Percentiles rank a stretch among this genome's conserved stretches.
These are phyloP conservation scores for Eimeria falciformis DNA, from an alignment of 169 alveolate genomes.

Conservation along the genomic window DNA sequence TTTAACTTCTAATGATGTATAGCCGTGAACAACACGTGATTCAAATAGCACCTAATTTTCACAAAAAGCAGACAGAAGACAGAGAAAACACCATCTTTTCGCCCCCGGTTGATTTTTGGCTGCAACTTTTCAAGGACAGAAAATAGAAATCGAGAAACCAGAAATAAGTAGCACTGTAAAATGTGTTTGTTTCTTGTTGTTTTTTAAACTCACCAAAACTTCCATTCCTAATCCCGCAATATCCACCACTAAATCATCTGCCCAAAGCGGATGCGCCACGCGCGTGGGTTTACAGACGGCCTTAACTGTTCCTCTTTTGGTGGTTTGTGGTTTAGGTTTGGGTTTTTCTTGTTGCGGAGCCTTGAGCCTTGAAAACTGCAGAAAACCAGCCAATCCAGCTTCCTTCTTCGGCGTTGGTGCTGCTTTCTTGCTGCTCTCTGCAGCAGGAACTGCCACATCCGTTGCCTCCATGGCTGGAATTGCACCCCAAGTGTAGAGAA, in stretches of 20 bases:
- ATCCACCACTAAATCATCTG: conserved; percentile 44
- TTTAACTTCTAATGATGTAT: conserved; percentile 4
- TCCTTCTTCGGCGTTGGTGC: not conserved
- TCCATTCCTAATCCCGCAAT: conserved; percentile 42
- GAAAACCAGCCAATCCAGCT: not conserved
- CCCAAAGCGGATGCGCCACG: conserved; percentile 73
- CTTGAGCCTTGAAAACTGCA: conserved; percentile 38
- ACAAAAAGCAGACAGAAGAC: not conserved
- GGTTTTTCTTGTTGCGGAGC: conserved; percentile 41
- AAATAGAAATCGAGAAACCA: no score
- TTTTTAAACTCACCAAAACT: conserved; percentile 7
- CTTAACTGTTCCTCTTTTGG: not conserved
- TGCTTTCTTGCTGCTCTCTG: conserved; percentile 9
- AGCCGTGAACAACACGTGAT: conserved; percentile 47
- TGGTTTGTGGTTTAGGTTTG: not conserved
- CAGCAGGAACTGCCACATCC: not conserved
- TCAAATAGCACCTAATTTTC: conserved; percentile 40
- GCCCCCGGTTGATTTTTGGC: no score
- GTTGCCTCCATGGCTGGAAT: conserved; percentile 19
- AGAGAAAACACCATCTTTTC: no score
- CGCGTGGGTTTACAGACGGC: conserved; percentile 69
- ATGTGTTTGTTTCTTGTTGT: not conserved
- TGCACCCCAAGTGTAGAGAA: conserved; percentile 78
- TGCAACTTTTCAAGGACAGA: no score
- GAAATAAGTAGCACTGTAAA: no score